Percentiles rank a stretch among this genome's conserved stretches.
Conservation (phyloP, 106 monocot genomes). For the Vanilla planifolia region DNA sequence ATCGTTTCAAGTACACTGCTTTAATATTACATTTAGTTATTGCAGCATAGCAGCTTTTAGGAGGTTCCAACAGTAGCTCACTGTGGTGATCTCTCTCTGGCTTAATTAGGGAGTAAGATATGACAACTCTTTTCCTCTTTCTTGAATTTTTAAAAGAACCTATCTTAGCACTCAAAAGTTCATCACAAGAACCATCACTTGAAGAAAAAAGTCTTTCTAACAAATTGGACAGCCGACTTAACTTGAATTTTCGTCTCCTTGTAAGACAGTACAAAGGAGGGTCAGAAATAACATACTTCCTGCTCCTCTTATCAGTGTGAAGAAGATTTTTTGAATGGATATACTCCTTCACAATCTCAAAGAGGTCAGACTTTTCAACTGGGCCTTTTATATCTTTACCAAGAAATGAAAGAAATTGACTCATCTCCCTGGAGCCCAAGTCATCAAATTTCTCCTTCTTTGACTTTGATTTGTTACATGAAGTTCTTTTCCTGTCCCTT, state of each 20-base stretch:
- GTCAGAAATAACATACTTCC: slow-evolving; percentile 51
- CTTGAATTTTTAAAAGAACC: not conserved
- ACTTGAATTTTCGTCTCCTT: slow-evolving; percentile 53
- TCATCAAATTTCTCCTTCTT: slow-evolving; percentile 43
- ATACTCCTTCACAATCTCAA: slow-evolving; percentile 60
- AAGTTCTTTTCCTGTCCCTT: slow-evolving; percentile 12
- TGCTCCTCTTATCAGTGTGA: slow-evolving; percentile 45
- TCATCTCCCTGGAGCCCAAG: slow-evolving; percentile 70
- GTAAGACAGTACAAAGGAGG: slow-evolving; percentile 49
- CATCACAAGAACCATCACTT: slow-evolving; percentile 24
- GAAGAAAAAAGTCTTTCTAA: slow-evolving; percentile 51
- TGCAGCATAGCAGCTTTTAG: slow-evolving; percentile 43
- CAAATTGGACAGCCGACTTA: slow-evolving; percentile 35
- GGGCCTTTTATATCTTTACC: slow-evolving; percentile 44
- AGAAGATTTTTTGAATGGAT: slow-evolving; percentile 54
- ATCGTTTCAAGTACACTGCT: slow-evolving; percentile 51
- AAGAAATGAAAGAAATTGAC: slow-evolving; percentile 49
- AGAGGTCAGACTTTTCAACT: slow-evolving; percentile 39
- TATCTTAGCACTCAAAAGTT: slow-evolving; percentile 36
- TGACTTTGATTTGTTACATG: slow-evolving; percentile 20
- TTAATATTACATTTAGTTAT: slow-evolving; percentile 62
- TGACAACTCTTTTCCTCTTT: slow-evolving; percentile 20
- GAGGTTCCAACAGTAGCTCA: slow-evolving; percentile 14
- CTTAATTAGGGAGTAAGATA: slow-evolving; percentile 12
- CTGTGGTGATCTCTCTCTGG: slow-evolving; percentile 8